Percentiles rank a stretch among this genome's conserved stretches.
These are phyloP conservation scores for Wickerhamiella shivajii DNA, from an alignment of 805 yeast species.

Conservation along the genomic window DNA sequence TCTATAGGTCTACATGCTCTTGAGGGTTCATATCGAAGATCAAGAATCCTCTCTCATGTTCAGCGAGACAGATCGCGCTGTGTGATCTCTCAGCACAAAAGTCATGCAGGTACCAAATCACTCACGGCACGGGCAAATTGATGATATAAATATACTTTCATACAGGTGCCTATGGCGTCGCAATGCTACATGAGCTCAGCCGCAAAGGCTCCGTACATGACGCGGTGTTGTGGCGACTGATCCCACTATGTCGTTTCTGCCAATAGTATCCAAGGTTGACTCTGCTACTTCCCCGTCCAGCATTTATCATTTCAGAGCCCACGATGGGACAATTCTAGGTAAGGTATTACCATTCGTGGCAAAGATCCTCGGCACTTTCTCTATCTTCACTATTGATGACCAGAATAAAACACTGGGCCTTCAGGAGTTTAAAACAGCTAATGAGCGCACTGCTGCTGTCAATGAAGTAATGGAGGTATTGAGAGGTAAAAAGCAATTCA, in stretches of 20 bases:
- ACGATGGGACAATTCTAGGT: slow-evolving; percentile 21
- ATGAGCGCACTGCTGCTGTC: slow-evolving; percentile 6
- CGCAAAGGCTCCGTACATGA: no score
- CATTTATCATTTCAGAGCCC: slow-evolving; percentile 21
- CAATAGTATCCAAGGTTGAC: no score
- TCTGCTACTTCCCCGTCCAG: background rate
- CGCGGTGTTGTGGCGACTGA: no score
- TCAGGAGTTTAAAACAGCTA: background rate
- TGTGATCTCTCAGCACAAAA: no score
- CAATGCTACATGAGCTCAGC: no score
- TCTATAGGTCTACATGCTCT: background rate
- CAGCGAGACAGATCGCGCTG: no score
- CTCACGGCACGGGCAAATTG: no score
- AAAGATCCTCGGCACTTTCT: slow-evolving; percentile 1
- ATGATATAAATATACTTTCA: no score
- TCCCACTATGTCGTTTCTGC: no score
- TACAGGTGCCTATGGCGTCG: no score
- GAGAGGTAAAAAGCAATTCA: slow-evolving; percentile 16
- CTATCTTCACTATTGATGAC: slow-evolving; percentile 3
- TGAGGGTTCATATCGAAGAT: background rate
- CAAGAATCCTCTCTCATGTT: no score
- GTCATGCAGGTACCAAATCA: no score
- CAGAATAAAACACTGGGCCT: background rate
- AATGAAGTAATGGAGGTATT: slow-evolving; percentile 15
- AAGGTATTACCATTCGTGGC: slow-evolving; percentile 13